Conservation (phyloP, 2,329 filamentous ascomycete genomes). For the Sclerotinia borealis region DNA sequence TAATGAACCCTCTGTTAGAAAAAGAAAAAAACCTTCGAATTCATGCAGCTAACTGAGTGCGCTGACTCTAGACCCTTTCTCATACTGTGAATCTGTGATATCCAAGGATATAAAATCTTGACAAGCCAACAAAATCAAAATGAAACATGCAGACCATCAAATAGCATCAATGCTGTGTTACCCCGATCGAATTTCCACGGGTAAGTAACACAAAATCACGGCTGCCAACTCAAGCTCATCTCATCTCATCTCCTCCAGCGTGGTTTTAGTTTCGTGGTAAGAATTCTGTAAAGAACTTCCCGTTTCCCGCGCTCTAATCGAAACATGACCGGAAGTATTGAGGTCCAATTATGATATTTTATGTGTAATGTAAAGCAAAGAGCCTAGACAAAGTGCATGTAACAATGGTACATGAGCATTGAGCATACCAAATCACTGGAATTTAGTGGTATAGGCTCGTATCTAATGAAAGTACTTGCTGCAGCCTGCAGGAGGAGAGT, state of each 20-base stretch:
- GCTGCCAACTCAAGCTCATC: background rate
- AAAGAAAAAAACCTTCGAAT: too few relatives aligned
- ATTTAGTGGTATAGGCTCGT: background rate
- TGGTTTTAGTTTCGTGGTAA: background rate
- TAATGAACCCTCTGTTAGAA: background rate
- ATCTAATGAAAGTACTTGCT: background rate
- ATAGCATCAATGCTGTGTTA: background rate
- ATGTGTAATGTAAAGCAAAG: too few relatives aligned
- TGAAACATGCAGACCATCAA: background rate
- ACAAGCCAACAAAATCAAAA: background rate
- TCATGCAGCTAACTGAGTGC: background rate
- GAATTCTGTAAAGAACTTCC: background rate
- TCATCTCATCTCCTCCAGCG: background rate
- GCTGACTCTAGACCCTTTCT: background rate
- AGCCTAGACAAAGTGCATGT: background rate
- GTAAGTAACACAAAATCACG: background rate
- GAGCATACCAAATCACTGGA: background rate
- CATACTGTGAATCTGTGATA: background rate
- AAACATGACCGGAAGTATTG: background rate
- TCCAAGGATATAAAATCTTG: background rate
- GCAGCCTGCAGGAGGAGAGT: background rate
- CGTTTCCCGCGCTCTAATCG: background rate
- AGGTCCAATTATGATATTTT: background rate
- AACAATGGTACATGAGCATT: background rate
- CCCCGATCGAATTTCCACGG: background rate